phyloP scores from a whole-genome alignment of 2,329 filamentous ascomycete species.

The Paracamarosporium sp. region DNA sequence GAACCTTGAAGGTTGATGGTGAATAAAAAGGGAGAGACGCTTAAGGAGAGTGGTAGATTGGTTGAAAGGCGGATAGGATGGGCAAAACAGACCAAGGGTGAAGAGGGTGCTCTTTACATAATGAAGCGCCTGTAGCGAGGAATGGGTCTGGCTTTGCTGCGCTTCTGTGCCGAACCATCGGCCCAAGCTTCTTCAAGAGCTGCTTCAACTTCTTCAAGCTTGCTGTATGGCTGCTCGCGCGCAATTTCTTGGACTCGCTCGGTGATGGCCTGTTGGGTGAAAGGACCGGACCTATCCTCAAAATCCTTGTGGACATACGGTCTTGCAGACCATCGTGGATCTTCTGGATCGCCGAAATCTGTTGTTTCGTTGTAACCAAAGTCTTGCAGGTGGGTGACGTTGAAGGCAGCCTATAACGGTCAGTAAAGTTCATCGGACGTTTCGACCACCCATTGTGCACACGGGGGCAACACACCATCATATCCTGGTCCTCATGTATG shows the following conservation, averaged over 20 bases:
- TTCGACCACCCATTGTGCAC: background rate
- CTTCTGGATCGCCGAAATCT: constrained; percentile 31
- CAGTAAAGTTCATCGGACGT: too few species aligned
- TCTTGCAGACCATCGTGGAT: constrained; percentile 24
- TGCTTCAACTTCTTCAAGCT: constrained; percentile 25
- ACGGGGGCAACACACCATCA: too few species aligned
- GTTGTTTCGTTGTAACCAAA: constrained; percentile 39
- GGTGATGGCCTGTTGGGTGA: constrained; percentile 19
- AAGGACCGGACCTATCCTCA: constrained; percentile 18
- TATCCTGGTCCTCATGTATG: constrained; percentile 50
- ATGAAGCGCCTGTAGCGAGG: constrained; percentile 12
- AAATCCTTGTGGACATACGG: constrained; percentile 21
- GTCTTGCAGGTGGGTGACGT: constrained; percentile 44
- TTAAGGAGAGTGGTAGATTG: background rate
- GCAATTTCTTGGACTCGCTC: constrained; percentile 20
- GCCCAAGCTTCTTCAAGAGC: constrained; percentile 24
- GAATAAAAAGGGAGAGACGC: too few species aligned
- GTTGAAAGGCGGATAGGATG: background rate
- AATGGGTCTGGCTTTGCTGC: background rate
- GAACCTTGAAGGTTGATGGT: background rate
- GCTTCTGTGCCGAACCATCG: constrained; percentile 13
- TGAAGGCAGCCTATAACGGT: constrained; percentile 44
- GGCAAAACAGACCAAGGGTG: background rate
- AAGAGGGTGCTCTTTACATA: background rate
- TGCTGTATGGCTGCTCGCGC: constrained; percentile 29